Percentiles rank a stretch among this genome's conserved stretches.
Conservation (phyloP, 331 rosid genomes). For the Acacia concinna region DNA sequence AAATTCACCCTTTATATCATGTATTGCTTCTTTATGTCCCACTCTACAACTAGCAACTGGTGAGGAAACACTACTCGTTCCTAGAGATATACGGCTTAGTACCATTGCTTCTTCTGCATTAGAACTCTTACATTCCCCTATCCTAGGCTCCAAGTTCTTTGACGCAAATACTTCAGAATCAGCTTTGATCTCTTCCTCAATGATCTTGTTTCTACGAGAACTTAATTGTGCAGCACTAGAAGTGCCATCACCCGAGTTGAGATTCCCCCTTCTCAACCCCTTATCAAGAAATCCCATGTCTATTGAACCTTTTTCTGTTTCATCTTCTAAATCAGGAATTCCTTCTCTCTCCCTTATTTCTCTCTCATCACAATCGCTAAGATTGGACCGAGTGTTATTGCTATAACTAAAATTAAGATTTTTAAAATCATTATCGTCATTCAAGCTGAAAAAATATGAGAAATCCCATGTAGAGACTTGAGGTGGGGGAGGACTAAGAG, state of each 20-base stretch:
- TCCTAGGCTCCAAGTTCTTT: slow-evolving; percentile 20
- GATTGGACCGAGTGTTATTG: not conserved
- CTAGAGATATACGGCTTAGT: not conserved
- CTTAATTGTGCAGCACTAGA: not conserved
- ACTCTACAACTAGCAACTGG: slow-evolving; percentile 17
- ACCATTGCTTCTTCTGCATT: slow-evolving; percentile 8
- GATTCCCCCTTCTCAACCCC: slow-evolving; percentile 2
- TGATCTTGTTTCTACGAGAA: not conserved
- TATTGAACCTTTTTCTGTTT: not conserved
- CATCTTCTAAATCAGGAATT: slow-evolving; percentile 47
- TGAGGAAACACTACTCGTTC: slow-evolving; percentile 21
- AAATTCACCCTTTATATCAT: slow-evolving; percentile 34
- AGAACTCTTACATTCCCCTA: not conserved
- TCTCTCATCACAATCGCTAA: slow-evolving; percentile 3
- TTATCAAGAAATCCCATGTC: not conserved
- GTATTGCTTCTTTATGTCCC: slow-evolving; percentile 36
- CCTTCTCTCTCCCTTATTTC: slow-evolving; percentile 39
- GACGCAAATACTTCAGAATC: not conserved
- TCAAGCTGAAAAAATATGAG: slow-evolving; percentile 20
- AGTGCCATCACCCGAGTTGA: slow-evolving; percentile 11
- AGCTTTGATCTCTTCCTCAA: not conserved
- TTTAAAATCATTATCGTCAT: slow-evolving; percentile 20
- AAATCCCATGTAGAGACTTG: slow-evolving; percentile 30
- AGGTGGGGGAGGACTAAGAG: slow-evolving; percentile 24
- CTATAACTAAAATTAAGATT: not conserved